Evolutionary conservation across 352 stramenopile species (phyloP), one percentile per base, ranked within the genome.

Genomic region (Pythium insidiosum): DNA sequence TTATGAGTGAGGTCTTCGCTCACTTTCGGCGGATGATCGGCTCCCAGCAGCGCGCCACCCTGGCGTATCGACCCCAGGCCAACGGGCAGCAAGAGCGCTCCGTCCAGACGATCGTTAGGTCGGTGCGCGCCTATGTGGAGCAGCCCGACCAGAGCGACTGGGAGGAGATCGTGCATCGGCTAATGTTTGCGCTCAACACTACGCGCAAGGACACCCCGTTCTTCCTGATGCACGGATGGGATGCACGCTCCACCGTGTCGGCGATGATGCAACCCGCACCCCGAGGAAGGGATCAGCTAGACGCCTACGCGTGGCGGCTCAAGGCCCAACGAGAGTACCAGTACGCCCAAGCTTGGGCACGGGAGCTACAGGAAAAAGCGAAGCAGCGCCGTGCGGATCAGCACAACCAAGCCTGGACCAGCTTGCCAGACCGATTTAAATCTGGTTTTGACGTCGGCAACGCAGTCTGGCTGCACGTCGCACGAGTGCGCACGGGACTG

Each of bases 171-270:
- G 50, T 47, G n/a, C 22, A 42, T 13, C 43, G 39, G 15, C 45
- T 60, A 6, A 54, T 47, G 39, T 50, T 60, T 7, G 45, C 52
- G 0, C 9, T 60, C 10, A 60, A 54, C 24, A 60, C 52, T 11
- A 46, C 40, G 15, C 31, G 39, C 2, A 29, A 38, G 15, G 38
- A 50, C 1, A 49, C 39, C 1, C 44, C 35, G 2, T 60, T 60
- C 18, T 60, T 50, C 24, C 22, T 60, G 16, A n/a, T 50, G 11
- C 52, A 60, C 18, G 45, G 52, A 1, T 60, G 44, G 45, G 52
- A 52, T 20, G 52, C 39, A 4, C 47, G 45, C 19, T 30, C 38
- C 3, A 53, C 51, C 3, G 16, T 59, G 16, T 31, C 43, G 6
- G 51, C 43, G 0, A 59, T 52, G 51, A 16, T 49, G 28, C 9